Evolutionary conservation across 2,329 filamentous ascomycete species (phyloP).

Genomic region (Fusarium haematococcum): DNA sequence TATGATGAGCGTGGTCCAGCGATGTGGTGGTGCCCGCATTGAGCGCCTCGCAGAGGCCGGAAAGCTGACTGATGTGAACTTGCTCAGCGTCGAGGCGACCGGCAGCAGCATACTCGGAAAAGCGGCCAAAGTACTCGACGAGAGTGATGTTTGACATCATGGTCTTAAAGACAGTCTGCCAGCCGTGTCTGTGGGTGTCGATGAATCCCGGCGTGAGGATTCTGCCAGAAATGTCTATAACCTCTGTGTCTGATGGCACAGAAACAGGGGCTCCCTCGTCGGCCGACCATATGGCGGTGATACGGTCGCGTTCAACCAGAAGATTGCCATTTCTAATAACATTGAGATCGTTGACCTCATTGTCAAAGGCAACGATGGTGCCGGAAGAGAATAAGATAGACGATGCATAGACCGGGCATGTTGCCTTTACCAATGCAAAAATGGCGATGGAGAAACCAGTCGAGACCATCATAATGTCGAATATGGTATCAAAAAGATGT

Average conservation of each 20-base stretch:
- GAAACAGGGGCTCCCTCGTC: background rate
- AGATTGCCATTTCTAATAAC: background rate
- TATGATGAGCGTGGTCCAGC: background rate
- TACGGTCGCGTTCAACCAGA: background rate
- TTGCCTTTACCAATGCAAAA: background rate
- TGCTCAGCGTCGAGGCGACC: background rate
- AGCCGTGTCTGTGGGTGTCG: background rate
- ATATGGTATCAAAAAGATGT: too few relatives aligned
- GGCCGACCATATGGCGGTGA: background rate
- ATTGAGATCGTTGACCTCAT: background rate
- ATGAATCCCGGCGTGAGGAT: background rate
- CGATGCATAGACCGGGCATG: background rate
- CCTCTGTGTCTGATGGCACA: background rate
- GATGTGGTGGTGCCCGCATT: background rate
- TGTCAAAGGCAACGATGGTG: background rate
- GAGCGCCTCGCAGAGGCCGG: background rate
- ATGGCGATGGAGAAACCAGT: too few relatives aligned
- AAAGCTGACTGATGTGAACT: background rate
- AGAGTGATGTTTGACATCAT: background rate
- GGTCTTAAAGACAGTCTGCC: background rate
- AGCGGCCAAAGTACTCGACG: background rate
- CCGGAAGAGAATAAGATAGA: background rate
- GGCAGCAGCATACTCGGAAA: background rate
- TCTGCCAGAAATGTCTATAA: background rate
- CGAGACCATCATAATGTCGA: too few relatives aligned